These are phyloP conservation scores for Helotiales sp. DNA, from an alignment of 2,329 filamentous ascomycete genomes.

Conservation along the genomic window DNA sequence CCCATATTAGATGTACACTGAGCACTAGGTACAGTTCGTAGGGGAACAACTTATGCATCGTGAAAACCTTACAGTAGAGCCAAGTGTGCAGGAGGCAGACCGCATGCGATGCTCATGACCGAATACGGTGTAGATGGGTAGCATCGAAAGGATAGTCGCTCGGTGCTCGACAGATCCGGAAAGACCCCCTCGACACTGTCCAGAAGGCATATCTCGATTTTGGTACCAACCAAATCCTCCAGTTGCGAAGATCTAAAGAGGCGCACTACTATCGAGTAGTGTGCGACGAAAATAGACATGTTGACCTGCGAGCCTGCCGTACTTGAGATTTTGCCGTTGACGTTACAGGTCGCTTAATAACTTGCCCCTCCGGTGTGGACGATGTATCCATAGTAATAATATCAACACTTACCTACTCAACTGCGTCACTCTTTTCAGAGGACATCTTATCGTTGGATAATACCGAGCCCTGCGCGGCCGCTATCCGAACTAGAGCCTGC, in stretches of 20 bases:
- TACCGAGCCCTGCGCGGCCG: not conserved
- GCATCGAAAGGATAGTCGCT: too few species aligned
- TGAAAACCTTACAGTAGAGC: not conserved
- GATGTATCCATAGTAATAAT: not conserved
- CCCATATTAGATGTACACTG: not conserved
- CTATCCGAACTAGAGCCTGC: not conserved
- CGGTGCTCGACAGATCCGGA: too few species aligned
- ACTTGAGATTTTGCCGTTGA: not conserved
- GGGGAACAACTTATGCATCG: not conserved
- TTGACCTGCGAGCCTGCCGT: too few species aligned
- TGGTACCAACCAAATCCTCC: not conserved
- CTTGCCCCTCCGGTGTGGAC: not conserved
- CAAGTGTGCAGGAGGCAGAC: too few species aligned
- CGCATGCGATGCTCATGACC: too few species aligned
- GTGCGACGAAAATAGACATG: not conserved
- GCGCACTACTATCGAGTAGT: not conserved
- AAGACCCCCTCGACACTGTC: not conserved
- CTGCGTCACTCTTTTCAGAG: not conserved
- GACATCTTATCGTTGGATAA: not conserved
- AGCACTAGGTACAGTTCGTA: not conserved
- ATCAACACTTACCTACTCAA: not conserved
- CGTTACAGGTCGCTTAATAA: not conserved
- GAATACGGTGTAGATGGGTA: too few species aligned
- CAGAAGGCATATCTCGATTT: not conserved
- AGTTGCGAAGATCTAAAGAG: not conserved